Conservation (phyloP, 2,329 filamentous ascomycete species). For the Hypomyces rosellus region DNA sequence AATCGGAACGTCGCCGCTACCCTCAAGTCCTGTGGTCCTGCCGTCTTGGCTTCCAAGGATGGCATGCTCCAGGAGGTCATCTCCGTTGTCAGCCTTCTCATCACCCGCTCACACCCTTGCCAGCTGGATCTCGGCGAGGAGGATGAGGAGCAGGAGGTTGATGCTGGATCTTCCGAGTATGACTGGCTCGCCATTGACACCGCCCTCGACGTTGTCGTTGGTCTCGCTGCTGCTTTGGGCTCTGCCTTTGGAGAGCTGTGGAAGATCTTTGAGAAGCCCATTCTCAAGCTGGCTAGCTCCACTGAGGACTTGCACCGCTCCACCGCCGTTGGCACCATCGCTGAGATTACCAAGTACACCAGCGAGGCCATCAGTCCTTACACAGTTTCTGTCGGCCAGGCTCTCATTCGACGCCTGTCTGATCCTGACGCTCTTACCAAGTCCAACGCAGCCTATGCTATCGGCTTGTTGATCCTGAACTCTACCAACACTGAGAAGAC, state of each 20-base stretch:
- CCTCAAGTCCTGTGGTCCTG: conserved; percentile 83
- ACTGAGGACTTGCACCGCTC: conserved; percentile 83
- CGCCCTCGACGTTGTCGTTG: conserved; percentile 82
- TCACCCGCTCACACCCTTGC: conserved; percentile 86
- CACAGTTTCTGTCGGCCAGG: conserved; percentile 68
- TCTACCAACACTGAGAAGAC: conserved; percentile 64
- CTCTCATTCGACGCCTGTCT: conserved; percentile 77
- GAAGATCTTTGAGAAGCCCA: conserved; percentile 91
- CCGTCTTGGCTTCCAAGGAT: conserved; percentile 67
- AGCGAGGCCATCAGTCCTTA: conserved; percentile 72
- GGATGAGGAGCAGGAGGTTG: conserved; percentile 66
- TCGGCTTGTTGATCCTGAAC: conserved; percentile 76
- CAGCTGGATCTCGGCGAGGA: conserved; percentile 84
- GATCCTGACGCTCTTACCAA: conserved; percentile 90
- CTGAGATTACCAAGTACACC: conserved; percentile 85
- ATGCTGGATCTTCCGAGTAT: conserved; percentile 81
- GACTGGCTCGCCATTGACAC: conserved; percentile 97
- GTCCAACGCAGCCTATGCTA: conserved; percentile 90
- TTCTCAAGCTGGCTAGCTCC: conserved; percentile 81
- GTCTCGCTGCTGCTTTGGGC: conserved; percentile 76
- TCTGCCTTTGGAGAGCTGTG: conserved; percentile 77
- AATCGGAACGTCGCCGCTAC: conserved; percentile 89
- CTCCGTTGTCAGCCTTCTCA: conserved; percentile 67
- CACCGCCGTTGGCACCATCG: conserved; percentile 84
- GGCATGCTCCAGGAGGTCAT: conserved; percentile 67